A percentile compares a stretch with the other conserved stretches of the same genome.
Conservation (phyloP, 768 basidiomycete species). For the Phanerochaete sordida region DNA sequence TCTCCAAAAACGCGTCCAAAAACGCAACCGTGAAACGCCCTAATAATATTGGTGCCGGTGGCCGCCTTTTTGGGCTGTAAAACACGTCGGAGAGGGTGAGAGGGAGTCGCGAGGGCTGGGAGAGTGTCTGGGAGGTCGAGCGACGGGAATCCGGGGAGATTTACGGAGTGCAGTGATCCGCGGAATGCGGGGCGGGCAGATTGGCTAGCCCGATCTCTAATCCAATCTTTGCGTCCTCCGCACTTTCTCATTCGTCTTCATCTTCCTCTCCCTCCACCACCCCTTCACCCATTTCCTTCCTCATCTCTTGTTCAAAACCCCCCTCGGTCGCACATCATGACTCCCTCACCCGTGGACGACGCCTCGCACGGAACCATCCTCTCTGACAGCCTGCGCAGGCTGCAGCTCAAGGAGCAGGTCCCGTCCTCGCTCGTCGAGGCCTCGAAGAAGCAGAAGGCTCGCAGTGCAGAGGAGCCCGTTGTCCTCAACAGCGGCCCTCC, state of each 20-base stretch:
- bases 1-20: too few species aligned
- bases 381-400: conserved; percentile 43
- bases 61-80: too few species aligned
- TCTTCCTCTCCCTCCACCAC: background rate
- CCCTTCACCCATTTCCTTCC: background rate
- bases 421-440: conserved; percentile 11
- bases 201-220: background rate
- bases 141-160: background rate
- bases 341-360: conserved; percentile 23
- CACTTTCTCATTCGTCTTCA: background rate
- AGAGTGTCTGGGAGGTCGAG: too few species aligned
- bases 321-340: conserved; percentile 13
- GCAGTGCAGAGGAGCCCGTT: background rate
- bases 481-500: background rate
- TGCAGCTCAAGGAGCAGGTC: conserved; percentile 30
- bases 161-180: background rate
- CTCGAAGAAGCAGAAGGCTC: background rate
- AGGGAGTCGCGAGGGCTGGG: too few species aligned
- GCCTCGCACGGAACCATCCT: conserved; percentile 37
- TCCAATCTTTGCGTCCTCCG: background rate
- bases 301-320: background rate
- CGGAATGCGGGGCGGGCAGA: background rate
- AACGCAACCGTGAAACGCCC: too few species aligned
- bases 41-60: too few species aligned
- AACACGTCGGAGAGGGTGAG: too few species aligned